Conservation (phyloP, 2,329 filamentous ascomycete species). For the Scytalidium lignicola region DNA sequence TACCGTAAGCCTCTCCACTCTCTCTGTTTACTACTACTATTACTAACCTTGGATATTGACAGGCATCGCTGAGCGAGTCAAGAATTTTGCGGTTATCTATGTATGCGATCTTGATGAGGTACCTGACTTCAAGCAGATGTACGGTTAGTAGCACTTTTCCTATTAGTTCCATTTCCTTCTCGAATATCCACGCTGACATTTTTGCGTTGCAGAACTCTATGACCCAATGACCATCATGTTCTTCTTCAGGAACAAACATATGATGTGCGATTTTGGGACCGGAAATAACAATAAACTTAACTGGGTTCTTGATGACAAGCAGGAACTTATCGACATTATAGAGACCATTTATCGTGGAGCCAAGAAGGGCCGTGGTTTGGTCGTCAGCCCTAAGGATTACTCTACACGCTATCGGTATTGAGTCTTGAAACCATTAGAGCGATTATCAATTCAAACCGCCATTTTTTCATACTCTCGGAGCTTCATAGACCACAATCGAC, state of each 20-base stretch:
- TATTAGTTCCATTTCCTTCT: conserved; percentile 19
- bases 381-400: conserved; percentile 89
- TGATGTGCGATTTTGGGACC: conserved; percentile 97
- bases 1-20: conserved; percentile 56
- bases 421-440: background rate
- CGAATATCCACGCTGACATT: conserved; percentile 1
- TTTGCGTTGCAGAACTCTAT: conserved; percentile 53
- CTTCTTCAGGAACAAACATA: conserved; percentile 98
- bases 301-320: conserved; percentile 95
- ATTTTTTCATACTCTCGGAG: too few relatives aligned
- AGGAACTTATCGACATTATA: conserved; percentile 96
- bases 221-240: conserved; percentile 95
- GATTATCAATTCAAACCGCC: too few relatives aligned
- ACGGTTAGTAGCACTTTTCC: too few relatives aligned
- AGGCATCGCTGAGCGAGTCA: conserved; percentile 82
- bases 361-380: conserved; percentile 94
- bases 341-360: conserved; percentile 98
- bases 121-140: conserved; percentile 94
- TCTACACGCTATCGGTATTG: conserved; percentile 66
- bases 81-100: conserved; percentile 91
- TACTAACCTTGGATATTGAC: background rate
- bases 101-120: conserved; percentile 89
- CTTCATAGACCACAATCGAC: too few relatives aligned
- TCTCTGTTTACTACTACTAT: background rate
- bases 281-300: conserved; percentile 99